phyloP scores from a whole-genome alignment of 345 rosid species.

The Populus davidiana region DNA sequence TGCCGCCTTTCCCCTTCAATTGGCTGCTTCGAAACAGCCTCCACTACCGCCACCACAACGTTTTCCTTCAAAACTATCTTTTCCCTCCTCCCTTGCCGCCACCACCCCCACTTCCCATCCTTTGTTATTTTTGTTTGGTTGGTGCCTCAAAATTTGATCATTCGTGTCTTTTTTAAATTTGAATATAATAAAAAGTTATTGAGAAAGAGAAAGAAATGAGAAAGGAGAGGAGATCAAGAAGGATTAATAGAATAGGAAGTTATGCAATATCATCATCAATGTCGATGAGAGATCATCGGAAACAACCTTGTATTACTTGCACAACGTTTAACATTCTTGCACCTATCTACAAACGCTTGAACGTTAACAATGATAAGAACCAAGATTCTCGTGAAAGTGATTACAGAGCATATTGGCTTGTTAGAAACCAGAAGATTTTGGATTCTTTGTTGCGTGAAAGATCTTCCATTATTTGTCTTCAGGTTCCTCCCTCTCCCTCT shows the following conservation, averaged over 20 bases:
- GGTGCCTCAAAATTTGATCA: neutral
- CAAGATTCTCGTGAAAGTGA: slow-evolving; percentile 77
- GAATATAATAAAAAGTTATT: neutral
- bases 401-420: slow-evolving; percentile 58
- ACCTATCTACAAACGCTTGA: slow-evolving; percentile 81
- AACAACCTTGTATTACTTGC: slow-evolving; percentile 75
- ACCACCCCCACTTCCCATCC: neutral
- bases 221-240: slow-evolving; percentile 27
- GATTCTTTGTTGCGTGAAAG: slow-evolving; percentile 76
- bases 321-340: slow-evolving; percentile 88
- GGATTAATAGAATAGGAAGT: slow-evolving; percentile 74
- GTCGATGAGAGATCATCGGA: slow-evolving; percentile 56
- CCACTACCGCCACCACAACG: neutral
- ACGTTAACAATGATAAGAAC: slow-evolving; percentile 19
- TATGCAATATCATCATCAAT: slow-evolving; percentile 73
- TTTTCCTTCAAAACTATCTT: neutral
- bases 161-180: neutral
- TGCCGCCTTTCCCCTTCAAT: neutral
- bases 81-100: neutral
- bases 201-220: slow-evolving; percentile 9
- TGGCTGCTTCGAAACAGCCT: neutral
- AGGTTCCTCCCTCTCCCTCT: slow-evolving; percentile 40
- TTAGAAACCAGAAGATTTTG: slow-evolving; percentile 72
- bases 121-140: neutral
- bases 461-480: slow-evolving; percentile 86